Conservation (phyloP, 768 basidiomycete species). For the Artomyces pyxidatus region DNA sequence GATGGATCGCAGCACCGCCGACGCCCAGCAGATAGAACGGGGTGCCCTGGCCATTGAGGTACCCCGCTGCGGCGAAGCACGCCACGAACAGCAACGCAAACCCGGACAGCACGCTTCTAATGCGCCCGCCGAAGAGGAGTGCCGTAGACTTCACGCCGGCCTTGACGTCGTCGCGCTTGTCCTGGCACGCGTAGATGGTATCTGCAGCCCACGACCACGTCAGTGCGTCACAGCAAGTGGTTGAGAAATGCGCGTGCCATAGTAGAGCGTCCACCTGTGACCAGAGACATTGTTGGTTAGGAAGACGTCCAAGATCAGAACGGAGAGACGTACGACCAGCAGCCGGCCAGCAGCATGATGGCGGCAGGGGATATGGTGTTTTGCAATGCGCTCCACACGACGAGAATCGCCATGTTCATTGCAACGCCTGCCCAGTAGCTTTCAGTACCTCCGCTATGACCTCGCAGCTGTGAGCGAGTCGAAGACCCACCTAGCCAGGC, state of each 20-base stretch:
- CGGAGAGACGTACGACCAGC: not conserved
- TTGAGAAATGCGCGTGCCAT: not conserved
- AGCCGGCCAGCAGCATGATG: not conserved
- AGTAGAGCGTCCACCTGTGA: constrained; percentile 14
- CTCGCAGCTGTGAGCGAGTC: not conserved
- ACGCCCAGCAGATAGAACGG: constrained; percentile 5
- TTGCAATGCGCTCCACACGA: not conserved
- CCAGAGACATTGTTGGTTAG: not conserved
- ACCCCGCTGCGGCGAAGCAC: constrained; percentile 20
- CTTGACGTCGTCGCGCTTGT: constrained; percentile 47
- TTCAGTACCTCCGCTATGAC: constrained; percentile 3
- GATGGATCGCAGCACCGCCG: constrained; percentile 1
- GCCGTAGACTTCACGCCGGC: constrained; percentile 59
- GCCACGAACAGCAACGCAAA: constrained; percentile 26
- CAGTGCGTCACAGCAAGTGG: not conserved
- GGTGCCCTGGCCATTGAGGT: constrained; percentile 20
- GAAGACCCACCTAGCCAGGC: constrained; percentile 20
- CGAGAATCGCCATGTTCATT: constrained; percentile 12
- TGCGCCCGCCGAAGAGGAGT: constrained; percentile 42
- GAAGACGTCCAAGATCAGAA: not conserved
- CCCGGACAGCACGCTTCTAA: constrained; percentile 34
- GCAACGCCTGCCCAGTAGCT: constrained; percentile 11
- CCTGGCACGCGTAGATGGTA: constrained; percentile 58
- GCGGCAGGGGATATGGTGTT: not conserved
- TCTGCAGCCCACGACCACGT: constrained; percentile 41